phyloP scores from a whole-genome alignment of 768 basidiomycete species.

The Xanthoconium purpureum region DNA sequence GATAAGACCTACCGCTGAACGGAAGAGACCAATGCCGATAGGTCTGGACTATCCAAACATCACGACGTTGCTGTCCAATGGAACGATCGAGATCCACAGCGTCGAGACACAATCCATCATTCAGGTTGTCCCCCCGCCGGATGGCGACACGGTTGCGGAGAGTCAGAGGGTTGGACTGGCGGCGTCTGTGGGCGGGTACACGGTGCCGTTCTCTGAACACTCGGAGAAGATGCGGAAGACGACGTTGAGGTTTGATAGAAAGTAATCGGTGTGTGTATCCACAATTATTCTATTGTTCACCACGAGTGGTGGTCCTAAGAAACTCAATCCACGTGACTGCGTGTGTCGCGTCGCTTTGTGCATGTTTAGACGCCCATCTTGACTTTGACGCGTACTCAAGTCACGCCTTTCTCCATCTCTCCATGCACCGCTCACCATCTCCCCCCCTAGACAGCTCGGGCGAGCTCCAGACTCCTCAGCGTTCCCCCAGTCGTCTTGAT shows the following conservation, averaged over 20 bases:
- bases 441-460: slow-evolving; percentile 12
- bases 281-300: slow-evolving; percentile 9
- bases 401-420: neutral
- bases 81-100: slow-evolving; percentile 78
- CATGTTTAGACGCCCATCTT: slow-evolving; percentile 14
- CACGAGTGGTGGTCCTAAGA: neutral
- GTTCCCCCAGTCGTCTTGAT: slow-evolving; percentile 49
- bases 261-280: slow-evolving; percentile 25
- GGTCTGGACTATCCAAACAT: slow-evolving; percentile 83
- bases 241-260: slow-evolving; percentile 27
- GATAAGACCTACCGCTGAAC: neutral
- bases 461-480: slow-evolving; percentile 31
- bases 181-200: slow-evolving; percentile 36
- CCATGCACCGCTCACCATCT: slow-evolving; percentile 12
- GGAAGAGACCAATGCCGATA: slow-evolving; percentile 26
- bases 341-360: slow-evolving; percentile 20
- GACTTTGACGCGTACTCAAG: slow-evolving; percentile 10
- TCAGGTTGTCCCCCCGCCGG: slow-evolving; percentile 62
- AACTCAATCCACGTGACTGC: slow-evolving; percentile 27
- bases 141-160: slow-evolving; percentile 22
- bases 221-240: slow-evolving; percentile 39
- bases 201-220: slow-evolving; percentile 41
- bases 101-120: slow-evolving; percentile 69
- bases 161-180: slow-evolving; percentile 28
- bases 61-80: slow-evolving; percentile 73